These are phyloP conservation scores for Arachnopeziza araneosa DNA, from an alignment of 2,329 filamentous ascomycete genomes.

Conservation along the genomic window DNA sequence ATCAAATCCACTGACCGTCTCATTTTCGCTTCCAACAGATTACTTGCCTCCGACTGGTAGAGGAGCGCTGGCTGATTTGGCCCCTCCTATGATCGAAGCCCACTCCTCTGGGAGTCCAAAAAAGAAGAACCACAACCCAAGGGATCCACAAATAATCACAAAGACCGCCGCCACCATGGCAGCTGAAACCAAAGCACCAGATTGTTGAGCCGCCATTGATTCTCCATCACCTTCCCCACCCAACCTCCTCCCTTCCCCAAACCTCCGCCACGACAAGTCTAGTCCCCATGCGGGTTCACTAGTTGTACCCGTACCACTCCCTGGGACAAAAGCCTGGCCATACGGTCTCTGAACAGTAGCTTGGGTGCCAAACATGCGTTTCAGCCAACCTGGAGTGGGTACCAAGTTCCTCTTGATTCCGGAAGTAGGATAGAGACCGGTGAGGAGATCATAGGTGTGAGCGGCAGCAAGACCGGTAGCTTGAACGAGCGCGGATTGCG, in stretches of 20 bases:
- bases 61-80: background rate
- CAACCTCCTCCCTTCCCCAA: constrained; percentile 86
- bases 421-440: constrained; percentile 77
- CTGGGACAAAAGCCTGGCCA: constrained; percentile 2
- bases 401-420: constrained; percentile 73
- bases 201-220: constrained; percentile 1
- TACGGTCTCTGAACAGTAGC: constrained; percentile 6
- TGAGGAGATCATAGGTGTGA: constrained; percentile 82
- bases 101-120: background rate
- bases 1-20: background rate
- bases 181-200: constrained; percentile 6
- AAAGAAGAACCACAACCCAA: constrained; percentile 1
- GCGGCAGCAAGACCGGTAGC: constrained; percentile 72
- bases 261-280: constrained; percentile 62
- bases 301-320: background rate
- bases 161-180: constrained; percentile 8
- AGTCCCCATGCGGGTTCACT: constrained; percentile 7
- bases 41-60: background rate
- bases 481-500: constrained; percentile 53
- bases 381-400: constrained; percentile 50
- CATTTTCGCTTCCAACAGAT: background rate
- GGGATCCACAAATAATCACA: constrained; percentile 4
- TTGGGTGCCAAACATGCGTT: constrained; percentile 7
- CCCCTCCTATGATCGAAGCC: background rate
- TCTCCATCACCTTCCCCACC: constrained; percentile 4